These are phyloP conservation scores for Melaleuca alternifolia DNA, from an alignment of 345 rosid genomes.

Conservation along the genomic window DNA sequence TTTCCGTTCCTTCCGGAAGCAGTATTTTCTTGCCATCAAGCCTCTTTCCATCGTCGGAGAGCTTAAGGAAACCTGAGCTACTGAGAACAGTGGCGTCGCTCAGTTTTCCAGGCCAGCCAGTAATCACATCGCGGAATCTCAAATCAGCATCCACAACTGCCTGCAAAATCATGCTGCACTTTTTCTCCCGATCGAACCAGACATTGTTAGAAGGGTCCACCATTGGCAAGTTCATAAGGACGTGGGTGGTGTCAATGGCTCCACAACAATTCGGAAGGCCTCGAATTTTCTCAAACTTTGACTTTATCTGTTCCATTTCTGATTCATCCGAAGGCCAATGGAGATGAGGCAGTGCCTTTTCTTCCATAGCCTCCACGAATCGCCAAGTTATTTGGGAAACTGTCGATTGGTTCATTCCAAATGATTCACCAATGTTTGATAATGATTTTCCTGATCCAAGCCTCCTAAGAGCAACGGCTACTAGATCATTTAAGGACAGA, in stretches of 20 bases:
- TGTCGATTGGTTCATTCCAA: slow-evolving; percentile 48
- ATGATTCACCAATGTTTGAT: slow-evolving; percentile 33
- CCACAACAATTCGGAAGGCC: slow-evolving; percentile 68
- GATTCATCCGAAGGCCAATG: slow-evolving; percentile 48
- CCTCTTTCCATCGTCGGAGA: slow-evolving; percentile 36
- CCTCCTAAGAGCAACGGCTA: slow-evolving; percentile 58
- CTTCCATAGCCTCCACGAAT: slow-evolving; percentile 58
- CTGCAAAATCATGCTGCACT: slow-evolving; percentile 58
- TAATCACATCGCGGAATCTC: slow-evolving; percentile 53
- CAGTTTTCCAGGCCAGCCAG: slow-evolving; percentile 66
- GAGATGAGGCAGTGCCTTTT: slow-evolving; percentile 42
- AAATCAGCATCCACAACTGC: slow-evolving; percentile 48
- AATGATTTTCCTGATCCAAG: slow-evolving; percentile 48
- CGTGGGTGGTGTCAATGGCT: slow-evolving; percentile 43
- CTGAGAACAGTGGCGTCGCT: slow-evolving; percentile 27
- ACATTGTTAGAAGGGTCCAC: slow-evolving; percentile 28
- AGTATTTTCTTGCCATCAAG: slow-evolving; percentile 26
- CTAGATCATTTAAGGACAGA: slow-evolving; percentile 38
- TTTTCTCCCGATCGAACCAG: slow-evolving; percentile 57
- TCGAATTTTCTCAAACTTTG: slow-evolving; percentile 40
- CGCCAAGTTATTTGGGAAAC: slow-evolving; percentile 73
- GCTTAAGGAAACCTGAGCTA: slow-evolving; percentile 33
- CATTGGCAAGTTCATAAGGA: slow-evolving; percentile 39
- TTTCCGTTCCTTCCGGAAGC: slow-evolving; percentile 32
- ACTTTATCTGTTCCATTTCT: slow-evolving; percentile 33